These are phyloP conservation scores for Talaromyces stipitatus DNA, from an alignment of 495 filamentous ascomycete genomes.

Conservation along the genomic window DNA sequence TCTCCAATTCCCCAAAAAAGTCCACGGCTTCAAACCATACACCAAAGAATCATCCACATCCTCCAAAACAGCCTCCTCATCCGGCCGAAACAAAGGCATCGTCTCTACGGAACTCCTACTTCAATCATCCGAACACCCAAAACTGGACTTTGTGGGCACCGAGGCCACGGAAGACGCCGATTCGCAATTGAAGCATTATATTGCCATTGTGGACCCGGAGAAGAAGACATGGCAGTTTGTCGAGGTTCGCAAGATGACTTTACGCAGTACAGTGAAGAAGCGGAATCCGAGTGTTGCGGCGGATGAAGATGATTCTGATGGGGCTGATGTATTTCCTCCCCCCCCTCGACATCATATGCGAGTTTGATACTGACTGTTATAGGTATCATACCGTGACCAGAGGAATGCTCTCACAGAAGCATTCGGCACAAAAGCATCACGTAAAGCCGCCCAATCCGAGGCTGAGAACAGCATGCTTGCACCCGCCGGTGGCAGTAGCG, in stretches of 20 bases:
- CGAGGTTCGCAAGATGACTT: conserved; percentile 65
- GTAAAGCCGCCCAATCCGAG: conserved; percentile 70
- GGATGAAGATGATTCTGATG: conserved; percentile 31
- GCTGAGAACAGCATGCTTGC: conserved; percentile 70
- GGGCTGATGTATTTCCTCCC: conserved; percentile 20
- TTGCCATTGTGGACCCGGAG: conserved; percentile 75
- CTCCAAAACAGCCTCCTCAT: conserved; percentile 19
- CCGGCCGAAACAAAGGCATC: conserved; percentile 36
- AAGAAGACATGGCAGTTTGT: conserved; percentile 65
- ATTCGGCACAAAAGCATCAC: conserved; percentile 92
- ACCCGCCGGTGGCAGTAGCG: conserved; percentile 41
- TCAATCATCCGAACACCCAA: conserved; percentile 65
- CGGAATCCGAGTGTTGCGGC: conserved; percentile 28
- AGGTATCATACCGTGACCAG: conserved; percentile 49
- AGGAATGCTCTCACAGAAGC: conserved; percentile 71
- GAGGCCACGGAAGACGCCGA: conserved; percentile 63
- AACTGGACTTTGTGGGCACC: conserved; percentile 72
- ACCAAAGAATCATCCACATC: conserved; percentile 24
- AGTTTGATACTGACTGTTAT: conserved; percentile 10
- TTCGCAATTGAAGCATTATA: conserved; percentile 69
- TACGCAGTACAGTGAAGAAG: conserved; percentile 57
- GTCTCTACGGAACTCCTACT: conserved; percentile 61
- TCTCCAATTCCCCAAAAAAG: conserved; percentile 45
- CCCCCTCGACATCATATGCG: too few species aligned
- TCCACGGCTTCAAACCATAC: conserved; percentile 54